Base-by-base conservation (phyloP, 768 basidiomycete genomes). In the Tephrocybe sp. region DNA sequence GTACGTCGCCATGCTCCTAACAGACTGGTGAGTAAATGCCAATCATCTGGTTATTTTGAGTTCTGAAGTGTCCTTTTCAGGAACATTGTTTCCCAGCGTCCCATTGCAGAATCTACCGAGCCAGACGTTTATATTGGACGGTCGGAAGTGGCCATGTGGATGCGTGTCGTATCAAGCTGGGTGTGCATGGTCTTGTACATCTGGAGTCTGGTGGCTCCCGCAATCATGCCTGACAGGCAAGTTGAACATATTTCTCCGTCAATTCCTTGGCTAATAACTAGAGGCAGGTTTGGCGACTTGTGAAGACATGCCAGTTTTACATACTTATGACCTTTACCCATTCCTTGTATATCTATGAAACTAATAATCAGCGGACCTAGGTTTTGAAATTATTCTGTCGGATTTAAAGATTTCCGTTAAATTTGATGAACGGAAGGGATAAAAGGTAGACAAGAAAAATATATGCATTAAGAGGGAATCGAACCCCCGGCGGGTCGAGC, bases 81-180 rank as follows among this genome's bases (percentile, higher is more conserved):
- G 87, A 91, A 92, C 57, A 75, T 90, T 39, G 82, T 89, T 19
- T 83, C 81, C 51, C 82, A 80, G 57, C 67, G 72, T 40, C 80
- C 72, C 23, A 68, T 76, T 12, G 67, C 66, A 34, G 74, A 73
- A 7, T 67, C 75, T 39, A 64, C 63, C 0, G 76, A 83, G 53
- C 77, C 82, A n/a, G 83, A 88, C 54, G 86, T 98, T 34, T 91
- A 92, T 67, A 98, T 98, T 42, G 97, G 97, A 14, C 84, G 94
- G 33, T 95, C 92, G 4, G 91, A 94, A 65, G 87, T 89, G 8
- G 94, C 97, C 3, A 98, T 99, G 96, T 99, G 97, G 97, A 98
- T 98, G 92, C 77, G 97, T 4, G 82, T 98, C 30, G 89, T 98
- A 40, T 94, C 92, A 26, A 90, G 90, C 56, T 99, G 96, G 96